Percentiles rank a stretch among this genome's conserved stretches.
These are phyloP conservation scores for Fomitopsis schrenkii DNA, from an alignment of 1,284 basidiomycete genomes.

Conservation along the genomic window DNA sequence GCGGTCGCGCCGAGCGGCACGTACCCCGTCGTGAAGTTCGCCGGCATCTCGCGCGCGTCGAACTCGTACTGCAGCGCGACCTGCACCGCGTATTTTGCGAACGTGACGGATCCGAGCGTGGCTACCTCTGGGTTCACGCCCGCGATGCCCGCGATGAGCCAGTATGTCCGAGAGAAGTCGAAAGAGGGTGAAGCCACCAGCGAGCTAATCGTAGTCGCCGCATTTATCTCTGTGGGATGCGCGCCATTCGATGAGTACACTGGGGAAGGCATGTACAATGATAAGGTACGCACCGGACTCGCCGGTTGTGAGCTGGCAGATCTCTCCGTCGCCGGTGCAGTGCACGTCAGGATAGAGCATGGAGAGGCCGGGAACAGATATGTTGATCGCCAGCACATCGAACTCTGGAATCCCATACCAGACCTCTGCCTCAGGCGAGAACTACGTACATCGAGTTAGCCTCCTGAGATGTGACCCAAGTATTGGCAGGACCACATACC, in stretches of 20 bases:
- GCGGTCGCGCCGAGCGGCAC: conserved; percentile 31
- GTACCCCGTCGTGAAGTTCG: conserved; percentile 41
- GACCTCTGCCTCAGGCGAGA: conserved; percentile 8
- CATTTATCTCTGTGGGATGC: conserved; percentile 37
- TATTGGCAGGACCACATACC: conserved; percentile 2
- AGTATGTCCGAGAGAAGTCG: conserved; percentile 43
- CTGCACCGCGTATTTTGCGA: conserved; percentile 42
- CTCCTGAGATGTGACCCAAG: neutral
- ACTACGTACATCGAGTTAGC: conserved; percentile 5
- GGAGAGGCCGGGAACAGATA: conserved; percentile 35
- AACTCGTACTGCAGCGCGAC: conserved; percentile 43
- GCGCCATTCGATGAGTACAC: too few species aligned
- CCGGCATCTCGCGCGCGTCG: conserved; percentile 41
- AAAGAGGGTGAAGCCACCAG: conserved; percentile 34
- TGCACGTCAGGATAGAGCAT: conserved; percentile 39
- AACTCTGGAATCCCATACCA: conserved; percentile 24
- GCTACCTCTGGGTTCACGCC: conserved; percentile 39
- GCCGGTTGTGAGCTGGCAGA: conserved; percentile 37
- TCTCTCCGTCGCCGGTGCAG: conserved; percentile 33
- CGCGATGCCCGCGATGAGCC: conserved; percentile 43
- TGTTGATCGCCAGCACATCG: conserved; percentile 32
- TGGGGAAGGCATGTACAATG: too few species aligned
- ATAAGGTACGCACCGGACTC: conserved; percentile 20
- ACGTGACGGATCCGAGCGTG: conserved; percentile 39
- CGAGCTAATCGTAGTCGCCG: conserved; percentile 36